phyloP scores from a whole-genome alignment of 2,329 filamentous ascomycete genomes.

The Beauveria bassiana region DNA sequence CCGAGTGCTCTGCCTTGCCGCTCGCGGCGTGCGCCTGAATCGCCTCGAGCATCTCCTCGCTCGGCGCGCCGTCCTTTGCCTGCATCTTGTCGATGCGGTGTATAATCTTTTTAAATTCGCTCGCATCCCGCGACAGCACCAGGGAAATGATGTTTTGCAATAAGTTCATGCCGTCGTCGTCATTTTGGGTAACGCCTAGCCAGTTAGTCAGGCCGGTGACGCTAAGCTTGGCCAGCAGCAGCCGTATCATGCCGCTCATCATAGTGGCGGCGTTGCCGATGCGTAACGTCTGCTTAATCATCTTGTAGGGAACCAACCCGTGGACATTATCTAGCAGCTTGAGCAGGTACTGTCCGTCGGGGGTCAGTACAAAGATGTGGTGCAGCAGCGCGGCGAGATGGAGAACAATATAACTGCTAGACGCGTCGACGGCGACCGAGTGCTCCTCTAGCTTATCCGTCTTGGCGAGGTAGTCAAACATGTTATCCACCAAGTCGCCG shows the following conservation, averaged over 20 bases:
- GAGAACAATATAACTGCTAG: slow-evolving; percentile 59
- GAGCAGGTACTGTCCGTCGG: slow-evolving; percentile 67
- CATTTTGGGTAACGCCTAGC: slow-evolving; percentile 63
- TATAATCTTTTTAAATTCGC: slow-evolving; percentile 58
- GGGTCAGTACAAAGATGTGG: slow-evolving; percentile 63
- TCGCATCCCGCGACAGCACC: slow-evolving; percentile 64
- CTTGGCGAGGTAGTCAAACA: slow-evolving; percentile 53
- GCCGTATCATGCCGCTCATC: slow-evolving; percentile 65
- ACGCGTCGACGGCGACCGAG: slow-evolving; percentile 52
- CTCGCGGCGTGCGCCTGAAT: slow-evolving; percentile 52
- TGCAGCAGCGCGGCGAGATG: slow-evolving; percentile 69
- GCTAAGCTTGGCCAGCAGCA: slow-evolving; percentile 72
- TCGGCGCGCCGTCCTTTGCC: slow-evolving; percentile 40
- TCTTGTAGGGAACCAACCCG: slow-evolving; percentile 61
- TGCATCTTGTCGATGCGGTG: slow-evolving; percentile 52
- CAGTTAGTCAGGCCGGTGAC: slow-evolving; percentile 69
- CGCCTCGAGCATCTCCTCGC: slow-evolving; percentile 52
- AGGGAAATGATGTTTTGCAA: slow-evolving; percentile 69
- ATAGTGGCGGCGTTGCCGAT: slow-evolving; percentile 76
- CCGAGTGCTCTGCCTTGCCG: slow-evolving; percentile 48
- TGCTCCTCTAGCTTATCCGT: slow-evolving; percentile 58
- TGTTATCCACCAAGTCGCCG: slow-evolving; percentile 55
- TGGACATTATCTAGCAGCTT: slow-evolving; percentile 64
- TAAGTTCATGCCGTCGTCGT: slow-evolving; percentile 74
- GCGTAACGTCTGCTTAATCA: slow-evolving; percentile 65